Evolutionary conservation across 169 alveolate species (phyloP).

Genomic region (Eimeria acervulina): DNA sequence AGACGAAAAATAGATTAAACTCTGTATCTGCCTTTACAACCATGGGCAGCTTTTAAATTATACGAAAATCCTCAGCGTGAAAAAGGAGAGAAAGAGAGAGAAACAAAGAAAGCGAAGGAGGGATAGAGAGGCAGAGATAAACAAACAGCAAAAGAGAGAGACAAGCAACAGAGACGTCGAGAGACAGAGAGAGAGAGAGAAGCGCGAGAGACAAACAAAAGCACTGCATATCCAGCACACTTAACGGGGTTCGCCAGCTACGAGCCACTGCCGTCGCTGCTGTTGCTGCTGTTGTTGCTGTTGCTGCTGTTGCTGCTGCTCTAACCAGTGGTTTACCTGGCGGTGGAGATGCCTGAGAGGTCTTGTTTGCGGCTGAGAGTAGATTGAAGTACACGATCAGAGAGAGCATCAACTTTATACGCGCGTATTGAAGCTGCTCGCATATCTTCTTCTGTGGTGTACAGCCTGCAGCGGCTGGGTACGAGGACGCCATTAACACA

Average conservation of each 20-base stretch:
- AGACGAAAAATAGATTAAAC: too few relatives aligned
- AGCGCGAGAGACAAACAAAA: too few relatives aligned
- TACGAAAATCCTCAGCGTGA: too few relatives aligned
- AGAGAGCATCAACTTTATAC: constrained; percentile 83
- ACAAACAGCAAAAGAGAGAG: too few relatives aligned
- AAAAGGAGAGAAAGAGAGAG: background rate
- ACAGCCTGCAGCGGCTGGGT: constrained; percentile 88
- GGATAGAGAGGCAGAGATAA: too few relatives aligned
- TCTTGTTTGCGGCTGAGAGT: constrained; percentile 86
- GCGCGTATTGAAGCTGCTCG: constrained; percentile 84
- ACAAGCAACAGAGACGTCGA: background rate
- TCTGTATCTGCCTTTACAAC: background rate
- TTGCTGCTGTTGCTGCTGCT: too few relatives aligned
- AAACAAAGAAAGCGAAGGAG: background rate
- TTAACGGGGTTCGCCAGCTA: too few relatives aligned
- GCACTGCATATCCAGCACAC: too few relatives aligned
- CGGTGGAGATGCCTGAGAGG: constrained; percentile 87
- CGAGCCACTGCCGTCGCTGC: too few relatives aligned
- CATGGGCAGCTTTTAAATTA: too few relatives aligned
- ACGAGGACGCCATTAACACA: constrained; percentile 85
- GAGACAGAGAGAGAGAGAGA: background rate
- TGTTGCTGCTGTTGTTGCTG: too few relatives aligned
- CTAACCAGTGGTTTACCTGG: constrained; percentile 55
- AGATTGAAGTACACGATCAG: constrained; percentile 86
- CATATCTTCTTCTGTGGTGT: constrained; percentile 88